Conservation (phyloP, 1,139 yeast species). For the Saccharomyces hybrid region DNA sequence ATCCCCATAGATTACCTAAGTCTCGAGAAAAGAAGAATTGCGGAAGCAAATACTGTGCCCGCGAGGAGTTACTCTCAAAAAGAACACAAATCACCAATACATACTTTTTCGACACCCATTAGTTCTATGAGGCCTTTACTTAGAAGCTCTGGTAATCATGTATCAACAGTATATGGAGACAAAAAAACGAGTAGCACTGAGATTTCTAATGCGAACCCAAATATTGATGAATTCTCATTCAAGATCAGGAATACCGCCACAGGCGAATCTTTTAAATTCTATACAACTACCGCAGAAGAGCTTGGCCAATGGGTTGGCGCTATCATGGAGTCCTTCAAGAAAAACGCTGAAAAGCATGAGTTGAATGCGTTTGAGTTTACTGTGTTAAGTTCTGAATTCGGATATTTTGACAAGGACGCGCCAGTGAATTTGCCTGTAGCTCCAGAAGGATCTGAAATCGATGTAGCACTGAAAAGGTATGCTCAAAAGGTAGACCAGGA, state of each 20-base stretch:
- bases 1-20: conserved; percentile 53
- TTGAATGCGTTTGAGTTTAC: conserved; percentile 50
- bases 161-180: conserved; percentile 11
- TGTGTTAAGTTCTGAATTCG: conserved; percentile 55
- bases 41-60: background rate
- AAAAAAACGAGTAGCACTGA: conserved; percentile 6
- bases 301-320: conserved; percentile 53
- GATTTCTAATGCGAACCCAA: conserved; percentile 14
- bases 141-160: conserved; percentile 16
- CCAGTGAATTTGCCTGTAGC: conserved; percentile 53
- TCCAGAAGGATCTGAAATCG: conserved; percentile 57
- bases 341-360: conserved; percentile 39
- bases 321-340: conserved; percentile 49
- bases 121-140: conserved; percentile 17
- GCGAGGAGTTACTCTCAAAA: conserved; percentile 9
- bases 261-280: conserved; percentile 48
- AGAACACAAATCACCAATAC: conserved; percentile 12
- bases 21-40: conserved; percentile 35
- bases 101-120: conserved; percentile 21
- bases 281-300: conserved; percentile 47
- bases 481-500: conserved; percentile 25
- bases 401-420: conserved; percentile 50
- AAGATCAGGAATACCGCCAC: conserved; percentile 44
- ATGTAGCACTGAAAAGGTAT: conserved; percentile 37
- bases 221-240: conserved; percentile 35